phyloP scores from a whole-genome alignment of 1,139 yeast species.

The Suhomyces guaymorum region DNA sequence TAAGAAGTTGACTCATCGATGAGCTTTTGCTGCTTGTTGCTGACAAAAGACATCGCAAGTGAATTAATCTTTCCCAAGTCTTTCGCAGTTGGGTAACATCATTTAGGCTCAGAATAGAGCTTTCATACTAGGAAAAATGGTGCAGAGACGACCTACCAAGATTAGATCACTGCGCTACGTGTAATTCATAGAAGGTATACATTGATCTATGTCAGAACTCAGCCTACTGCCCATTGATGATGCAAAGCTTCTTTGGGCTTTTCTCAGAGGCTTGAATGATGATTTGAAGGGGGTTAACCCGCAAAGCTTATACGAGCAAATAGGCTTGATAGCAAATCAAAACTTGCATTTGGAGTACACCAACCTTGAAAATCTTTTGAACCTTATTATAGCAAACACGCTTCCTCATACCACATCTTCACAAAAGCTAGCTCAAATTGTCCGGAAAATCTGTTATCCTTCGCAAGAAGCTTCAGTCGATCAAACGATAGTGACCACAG shows the following conservation, averaged over 20 bases:
- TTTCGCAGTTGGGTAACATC: too few species aligned
- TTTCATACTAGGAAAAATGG: too few species aligned
- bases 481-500: neutral
- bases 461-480: neutral
- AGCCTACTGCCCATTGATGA: slow-evolving; percentile 4
- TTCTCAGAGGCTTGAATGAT: slow-evolving; percentile 1
- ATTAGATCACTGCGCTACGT: neutral
- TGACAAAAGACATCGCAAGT: slow-evolving; percentile 32
- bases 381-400: slow-evolving; percentile 6
- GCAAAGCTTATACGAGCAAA: too few species aligned
- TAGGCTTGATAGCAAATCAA: slow-evolving; percentile 1
- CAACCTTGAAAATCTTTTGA: slow-evolving; percentile 12
- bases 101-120: too few species aligned
- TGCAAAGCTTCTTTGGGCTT: slow-evolving; percentile 8
- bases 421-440: too few species aligned
- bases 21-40: slow-evolving; percentile 34
- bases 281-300: too few species aligned
- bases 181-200: too few species aligned
- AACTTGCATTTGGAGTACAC: slow-evolving; percentile 6
- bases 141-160: neutral
- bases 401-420: slow-evolving; percentile 4
- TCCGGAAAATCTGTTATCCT: too few species aligned
- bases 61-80: too few species aligned
- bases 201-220: neutral
- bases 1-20: slow-evolving; percentile 35